These are phyloP conservation scores for Pythium monospermum DNA, from an alignment of 352 stramenopile species.

Conservation along the genomic window DNA sequence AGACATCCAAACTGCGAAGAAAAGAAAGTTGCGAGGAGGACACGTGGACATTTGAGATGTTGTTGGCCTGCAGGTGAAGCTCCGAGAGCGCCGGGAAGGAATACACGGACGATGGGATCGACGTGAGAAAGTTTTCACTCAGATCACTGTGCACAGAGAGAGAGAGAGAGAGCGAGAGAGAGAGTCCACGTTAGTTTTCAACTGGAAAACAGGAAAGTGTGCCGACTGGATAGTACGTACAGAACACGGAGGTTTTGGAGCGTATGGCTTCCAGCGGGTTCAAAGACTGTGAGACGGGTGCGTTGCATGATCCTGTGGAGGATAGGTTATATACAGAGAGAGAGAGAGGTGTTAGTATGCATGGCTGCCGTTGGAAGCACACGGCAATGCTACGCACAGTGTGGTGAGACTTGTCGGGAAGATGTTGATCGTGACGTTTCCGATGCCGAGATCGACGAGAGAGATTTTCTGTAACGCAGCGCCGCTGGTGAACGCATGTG, in stretches of 20 bases:
- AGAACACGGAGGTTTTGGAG: slow-evolving; percentile 46
- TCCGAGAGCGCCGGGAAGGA: slow-evolving; percentile 49
- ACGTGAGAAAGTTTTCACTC: slow-evolving; percentile 51
- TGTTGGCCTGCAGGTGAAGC: slow-evolving; percentile 48
- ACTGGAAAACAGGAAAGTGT: not conserved
- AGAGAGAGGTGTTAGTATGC: not conserved
- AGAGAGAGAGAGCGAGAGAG: slow-evolving; percentile 3
- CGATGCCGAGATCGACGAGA: slow-evolving; percentile 56
- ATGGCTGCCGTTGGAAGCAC: not conserved
- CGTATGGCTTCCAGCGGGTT: slow-evolving; percentile 36
- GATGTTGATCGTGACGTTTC: slow-evolving; percentile 58
- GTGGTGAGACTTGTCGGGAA: slow-evolving; percentile 51
- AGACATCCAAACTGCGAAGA: slow-evolving; percentile 39
- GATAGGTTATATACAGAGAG: not conserved
- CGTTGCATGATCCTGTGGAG: slow-evolving; percentile 53
- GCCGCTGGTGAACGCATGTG: slow-evolving; percentile 40
- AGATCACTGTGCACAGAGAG: slow-evolving; percentile 39
- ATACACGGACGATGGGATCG: slow-evolving; percentile 67
- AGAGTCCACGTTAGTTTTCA: not conserved
- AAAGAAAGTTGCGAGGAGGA: slow-evolving; percentile 49
- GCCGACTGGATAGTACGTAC: slow-evolving; percentile 27
- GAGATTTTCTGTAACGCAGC: slow-evolving; percentile 42
- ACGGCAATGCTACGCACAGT: no score
- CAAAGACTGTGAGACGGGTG: slow-evolving; percentile 52
- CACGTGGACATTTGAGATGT: slow-evolving; percentile 47